Evolutionary conservation across 495 filamentous ascomycete genomes (phyloP), one percentile per base, ranked within the genome.

Genomic region (Penicillium macrosclerotiorum): DNA sequence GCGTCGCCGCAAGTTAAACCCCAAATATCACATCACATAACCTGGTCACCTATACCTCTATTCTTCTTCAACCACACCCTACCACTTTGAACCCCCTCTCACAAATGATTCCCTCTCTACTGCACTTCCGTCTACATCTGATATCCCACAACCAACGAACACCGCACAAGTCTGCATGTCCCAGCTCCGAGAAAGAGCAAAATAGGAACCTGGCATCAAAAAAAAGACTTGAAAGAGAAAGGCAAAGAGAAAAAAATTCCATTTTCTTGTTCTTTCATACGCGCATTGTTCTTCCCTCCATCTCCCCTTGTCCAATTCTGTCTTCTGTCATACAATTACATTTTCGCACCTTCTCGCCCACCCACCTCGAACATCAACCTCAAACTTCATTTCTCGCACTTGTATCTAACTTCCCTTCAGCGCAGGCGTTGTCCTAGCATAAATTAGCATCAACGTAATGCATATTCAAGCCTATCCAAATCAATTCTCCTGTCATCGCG

Each of bases 381-480:
- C n/a, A n/a, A n/a, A n/a, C n/a, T n/a, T n/a, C n/a, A n/a, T 34
- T 46, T 31, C 20, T 42, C 45, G 32, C 34, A 49, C 44, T 36
- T 64, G 54, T 64, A 63, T 54, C 39, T 63, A 61, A 52, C 55
- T 50, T 54, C 37, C n/a, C 52, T 61, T 64, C 55, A 59, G 52
- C 57, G 52, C 58, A 42, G 49, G 57, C 54, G 57, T 61, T 64
- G 51, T 60, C 49, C 54, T 59, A 54, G 59, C 59, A 63, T 62
- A 47, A 49, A 54, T 63, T 52, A 60, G 59, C 59, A 59, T 60
- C 48, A 57, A 53, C 53, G 43, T 57, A 55, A 63, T 57, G 53
- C 51, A 44, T 54, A 50, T 51, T 54, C 22, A 37, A 37, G 29
- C 32, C 16, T 32, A 51, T 31, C 27, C n/a, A 18, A 55, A 22